Evolutionary conservation across 495 filamentous ascomycete species (phyloP), one percentile per base, ranked within the genome.

Genomic region (Viridothelium virens): DNA sequence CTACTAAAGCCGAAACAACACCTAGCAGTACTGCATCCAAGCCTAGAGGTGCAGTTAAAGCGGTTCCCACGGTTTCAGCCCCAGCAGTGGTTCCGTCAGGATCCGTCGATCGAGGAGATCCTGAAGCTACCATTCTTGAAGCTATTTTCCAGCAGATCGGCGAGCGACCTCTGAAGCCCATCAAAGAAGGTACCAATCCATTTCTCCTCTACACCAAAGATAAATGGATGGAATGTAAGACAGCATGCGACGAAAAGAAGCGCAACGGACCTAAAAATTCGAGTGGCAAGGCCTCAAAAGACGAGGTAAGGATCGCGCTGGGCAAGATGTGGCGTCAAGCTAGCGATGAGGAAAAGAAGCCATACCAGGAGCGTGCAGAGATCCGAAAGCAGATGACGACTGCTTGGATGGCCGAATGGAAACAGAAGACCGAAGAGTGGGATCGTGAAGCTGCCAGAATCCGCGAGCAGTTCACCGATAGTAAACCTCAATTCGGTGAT

Each of bases 321-420:
- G 90, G 91, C 18, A 85, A 87, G 70, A 92, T 91, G 89, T 98
- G 94, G 94, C 87, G 89, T 68, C 86, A 89, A 64, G 87, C 89
- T 0, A 70, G 79, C 3, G 81, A 82, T 9, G 89, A 87, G 41
- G 81, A 82, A 67, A 89, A 87, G 73, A 79, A 82, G 72, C 92
- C 91, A 36, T 97, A 90, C 70, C 77, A 90, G 64, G 87, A 90
- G 46, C 81, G 85, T 72, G 87, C 87, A 3, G 84, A 88, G 67
- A 82, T 79, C 18, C 85, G 89, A 67, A 91, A 89, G 67, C 79
- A 82, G 62, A 77, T 70, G 4, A 87, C 90, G 70, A 79, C 78
- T n/a, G 79, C 82, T 66, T 79, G 81, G 2, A 73, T 84, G 65
- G 82, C 79, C 31, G 77, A 77, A 34, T 95, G 83, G 77, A 85